Evolutionary conservation across 2,329 filamentous ascomycete species (phyloP), one percentile per base, ranked within the genome.

Genomic region (Neopestalotiopsis sp.): DNA sequence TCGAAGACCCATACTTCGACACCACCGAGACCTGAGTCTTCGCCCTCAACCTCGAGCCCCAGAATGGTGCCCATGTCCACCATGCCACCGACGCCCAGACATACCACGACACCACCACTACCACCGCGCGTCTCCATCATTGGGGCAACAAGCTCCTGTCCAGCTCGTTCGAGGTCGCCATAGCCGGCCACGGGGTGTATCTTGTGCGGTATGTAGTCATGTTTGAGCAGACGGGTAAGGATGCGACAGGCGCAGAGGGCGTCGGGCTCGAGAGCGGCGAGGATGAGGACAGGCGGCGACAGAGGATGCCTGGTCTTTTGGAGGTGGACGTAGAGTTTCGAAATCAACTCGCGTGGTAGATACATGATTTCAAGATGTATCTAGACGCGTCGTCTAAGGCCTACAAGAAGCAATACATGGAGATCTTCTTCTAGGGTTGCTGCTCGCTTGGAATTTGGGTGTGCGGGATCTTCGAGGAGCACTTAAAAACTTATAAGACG

Each of bases 171-270:
- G 61, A 99, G 89, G 79, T 98, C 96, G 72, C 90, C 91, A 89
- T 98, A 98, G 67, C 96, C 96, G 24, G 94, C 90, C 67, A 99
- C 92, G 1, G 96, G 96, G 76, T 98, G 94, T 77, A 98, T 97
- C 82, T 98, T 98, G 84, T 98, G 95, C 14, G 92, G 93, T 74
- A 99, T 97, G 78, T 97, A 98, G 84, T 99, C 96, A 85, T 95
- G 92, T 82, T 97, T 98, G 70, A 99, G 86, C n/a, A 99, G 87
- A 65, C 92, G 89, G 2, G 95, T 97, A 62, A 99, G 89, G 70
- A 99, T 98, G 71, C 95, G 94, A 79, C 94, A 97, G 71, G 95
- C 96, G 81, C 95, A 98, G 71, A 99, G 90, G 72, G 96, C 93
- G 83, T 99, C 96, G 67, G 96, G 94, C 78, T 98, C 95, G 78